These are phyloP conservation scores for Keqinozyma sinolaborantium DNA, from an alignment of 1,139 yeast genomes.

Conservation along the genomic window DNA sequence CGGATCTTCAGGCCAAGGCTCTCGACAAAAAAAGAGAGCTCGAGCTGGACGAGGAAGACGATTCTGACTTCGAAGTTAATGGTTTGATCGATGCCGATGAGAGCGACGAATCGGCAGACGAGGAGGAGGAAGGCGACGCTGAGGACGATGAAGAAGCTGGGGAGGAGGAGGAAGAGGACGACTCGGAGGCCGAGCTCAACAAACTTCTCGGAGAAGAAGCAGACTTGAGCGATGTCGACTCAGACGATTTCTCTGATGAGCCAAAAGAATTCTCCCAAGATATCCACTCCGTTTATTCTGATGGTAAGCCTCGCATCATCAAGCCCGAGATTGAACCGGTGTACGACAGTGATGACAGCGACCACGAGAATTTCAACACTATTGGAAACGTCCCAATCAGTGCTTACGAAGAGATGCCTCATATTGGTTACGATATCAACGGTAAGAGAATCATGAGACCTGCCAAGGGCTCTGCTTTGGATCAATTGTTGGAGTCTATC, in stretches of 20 bases:
- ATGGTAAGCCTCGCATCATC: slow-evolving; percentile 72
- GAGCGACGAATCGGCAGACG: slow-evolving; percentile 27
- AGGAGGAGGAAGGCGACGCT: slow-evolving; percentile 26
- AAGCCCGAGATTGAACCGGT: slow-evolving; percentile 90
- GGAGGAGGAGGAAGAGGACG: slow-evolving; percentile 32
- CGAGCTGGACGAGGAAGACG: slow-evolving; percentile 15
- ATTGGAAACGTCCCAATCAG: slow-evolving; percentile 90
- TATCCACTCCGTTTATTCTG: slow-evolving; percentile 60
- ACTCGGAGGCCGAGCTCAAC: slow-evolving; percentile 63
- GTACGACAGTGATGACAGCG: slow-evolving; percentile 92
- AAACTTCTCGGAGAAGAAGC: slow-evolving; percentile 51
- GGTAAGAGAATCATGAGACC: slow-evolving; percentile 99
- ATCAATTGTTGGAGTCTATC: slow-evolving; percentile 79
- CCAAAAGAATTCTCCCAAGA: slow-evolving; percentile 41
- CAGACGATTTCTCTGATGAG: slow-evolving; percentile 46
- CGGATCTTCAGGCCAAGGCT: background rate
- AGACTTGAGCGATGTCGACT: slow-evolving; percentile 31
- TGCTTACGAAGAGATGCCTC: slow-evolving; percentile 97
- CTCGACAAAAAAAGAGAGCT: slow-evolving; percentile 15
- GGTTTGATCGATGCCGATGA: slow-evolving; percentile 26
- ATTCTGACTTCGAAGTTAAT: slow-evolving; percentile 26
- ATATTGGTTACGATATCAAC: slow-evolving; percentile 93
- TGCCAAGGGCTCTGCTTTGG: slow-evolving; percentile 93
- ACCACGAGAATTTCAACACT: slow-evolving; percentile 78
- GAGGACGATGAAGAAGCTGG: slow-evolving; percentile 26